A percentile compares a stretch with the other conserved stretches of the same genome.
Conservation (phyloP, 2,329 filamentous ascomycete species). For the Xylariales sp. region DNA sequence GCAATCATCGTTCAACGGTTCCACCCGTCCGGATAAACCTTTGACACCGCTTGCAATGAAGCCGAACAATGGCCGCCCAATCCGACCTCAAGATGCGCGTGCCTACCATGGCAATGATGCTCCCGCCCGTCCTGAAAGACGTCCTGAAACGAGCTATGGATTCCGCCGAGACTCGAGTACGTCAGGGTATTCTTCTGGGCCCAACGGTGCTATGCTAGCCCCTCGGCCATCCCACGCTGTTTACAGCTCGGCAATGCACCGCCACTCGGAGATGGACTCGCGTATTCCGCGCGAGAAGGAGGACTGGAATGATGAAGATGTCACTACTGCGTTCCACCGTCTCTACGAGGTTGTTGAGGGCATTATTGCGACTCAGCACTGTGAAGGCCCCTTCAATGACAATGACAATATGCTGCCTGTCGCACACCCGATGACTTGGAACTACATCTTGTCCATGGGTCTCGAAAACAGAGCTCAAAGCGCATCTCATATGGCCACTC, state of each 20-base stretch:
- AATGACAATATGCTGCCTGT: conserved; percentile 11
- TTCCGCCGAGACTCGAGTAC: neutral
- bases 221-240: too few relatives aligned
- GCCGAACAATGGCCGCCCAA: too few relatives aligned
- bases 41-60: too few relatives aligned
- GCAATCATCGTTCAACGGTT: too few relatives aligned
- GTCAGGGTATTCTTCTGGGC: neutral
- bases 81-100: neutral
- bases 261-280: neutral
- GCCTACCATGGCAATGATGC: neutral
- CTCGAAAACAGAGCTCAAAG: conserved; percentile 18
- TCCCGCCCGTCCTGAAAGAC: neutral
- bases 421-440: conserved; percentile 21
- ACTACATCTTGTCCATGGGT: conserved; percentile 20
- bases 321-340: conserved; percentile 18
- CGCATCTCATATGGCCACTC: conserved; percentile 18
- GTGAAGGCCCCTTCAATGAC: conserved; percentile 13
- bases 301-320: conserved; percentile 20
- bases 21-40: too few relatives aligned
- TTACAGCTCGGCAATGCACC: too few relatives aligned
- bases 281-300: conserved; percentile 18
- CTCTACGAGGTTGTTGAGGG: conserved; percentile 24
- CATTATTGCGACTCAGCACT: conserved; percentile 22
- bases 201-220: too few relatives aligned
- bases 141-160: neutral